phyloP scores from a whole-genome alignment of 345 rosid genomes.

The Abelmoschus esculentus region DNA sequence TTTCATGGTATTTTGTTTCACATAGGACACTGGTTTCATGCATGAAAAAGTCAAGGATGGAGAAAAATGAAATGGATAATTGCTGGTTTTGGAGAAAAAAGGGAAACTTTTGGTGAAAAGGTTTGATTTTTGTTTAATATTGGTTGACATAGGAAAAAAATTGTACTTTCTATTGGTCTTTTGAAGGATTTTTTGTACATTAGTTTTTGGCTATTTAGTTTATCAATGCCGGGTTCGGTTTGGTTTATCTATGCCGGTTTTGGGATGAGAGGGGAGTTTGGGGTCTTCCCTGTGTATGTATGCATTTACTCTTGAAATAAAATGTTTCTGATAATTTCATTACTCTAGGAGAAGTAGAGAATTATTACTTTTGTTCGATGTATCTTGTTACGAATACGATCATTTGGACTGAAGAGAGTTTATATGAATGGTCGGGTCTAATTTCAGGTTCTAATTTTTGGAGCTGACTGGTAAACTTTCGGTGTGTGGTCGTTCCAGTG shows the following conservation, averaged over 20 bases:
- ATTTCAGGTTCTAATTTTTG: not conserved
- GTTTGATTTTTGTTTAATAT: not conserved
- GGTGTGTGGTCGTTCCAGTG: not conserved
- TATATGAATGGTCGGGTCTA: not conserved
- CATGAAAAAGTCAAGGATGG: not conserved
- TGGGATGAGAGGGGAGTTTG: too few species aligned
- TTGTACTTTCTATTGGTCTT: too few species aligned
- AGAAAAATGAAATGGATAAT: not conserved
- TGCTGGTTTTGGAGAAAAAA: not conserved
- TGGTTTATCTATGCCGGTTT: too few species aligned
- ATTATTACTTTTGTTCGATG: not conserved
- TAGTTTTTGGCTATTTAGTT: too few species aligned
- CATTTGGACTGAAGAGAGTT: not conserved
- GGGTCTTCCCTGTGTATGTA: too few species aligned
- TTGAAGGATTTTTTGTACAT: too few species aligned
- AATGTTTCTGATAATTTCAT: too few species aligned
- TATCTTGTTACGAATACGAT: not conserved
- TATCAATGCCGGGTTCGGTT: too few species aligned
- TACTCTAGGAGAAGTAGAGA: too few species aligned
- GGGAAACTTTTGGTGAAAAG: not conserved
- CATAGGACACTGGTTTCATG: not conserved
- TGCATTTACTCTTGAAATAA: too few species aligned
- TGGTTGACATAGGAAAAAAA: not conserved
- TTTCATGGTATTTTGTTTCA: not conserved
- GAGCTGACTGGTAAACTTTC: not conserved